A percentile compares a stretch with the other conserved stretches of the same genome.
phyloP scores from a whole-genome alignment of 768 basidiomycete genomes.

The Harrya chromipes region DNA sequence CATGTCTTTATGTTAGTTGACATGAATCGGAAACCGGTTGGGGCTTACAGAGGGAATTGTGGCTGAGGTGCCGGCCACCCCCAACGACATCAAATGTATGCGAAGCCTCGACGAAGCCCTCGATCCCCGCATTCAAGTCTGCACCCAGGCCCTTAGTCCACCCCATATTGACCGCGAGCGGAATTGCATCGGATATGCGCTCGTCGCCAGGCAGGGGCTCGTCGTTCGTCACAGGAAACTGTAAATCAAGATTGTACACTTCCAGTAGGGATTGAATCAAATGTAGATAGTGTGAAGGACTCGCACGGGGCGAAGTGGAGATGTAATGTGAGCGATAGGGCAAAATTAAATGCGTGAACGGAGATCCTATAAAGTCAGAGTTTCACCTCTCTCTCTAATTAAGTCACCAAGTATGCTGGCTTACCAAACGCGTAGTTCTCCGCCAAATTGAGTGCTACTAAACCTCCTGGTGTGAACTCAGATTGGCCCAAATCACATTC shows the following conservation, averaged over 20 bases:
- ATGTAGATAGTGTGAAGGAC: slow-evolving; percentile 72
- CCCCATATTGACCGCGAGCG: slow-evolving; percentile 93
- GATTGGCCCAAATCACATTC: slow-evolving; percentile 95
- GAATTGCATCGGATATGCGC: slow-evolving; percentile 58
- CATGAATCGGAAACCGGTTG: neutral
- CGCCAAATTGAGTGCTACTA: slow-evolving; percentile 76
- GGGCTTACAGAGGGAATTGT: slow-evolving; percentile 4
- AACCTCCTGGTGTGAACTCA: slow-evolving; percentile 86
- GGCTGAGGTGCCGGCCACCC: slow-evolving; percentile 17
- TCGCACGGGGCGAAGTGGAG: slow-evolving; percentile 68
- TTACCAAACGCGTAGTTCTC: slow-evolving; percentile 69
- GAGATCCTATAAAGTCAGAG: slow-evolving; percentile 54
- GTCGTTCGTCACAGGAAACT: slow-evolving; percentile 38
- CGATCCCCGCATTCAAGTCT: slow-evolving; percentile 69
- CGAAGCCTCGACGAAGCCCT: slow-evolving; percentile 58
- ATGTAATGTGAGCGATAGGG: slow-evolving; percentile 79
- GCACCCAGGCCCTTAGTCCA: slow-evolving; percentile 94
- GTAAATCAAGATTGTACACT: slow-evolving; percentile 66
- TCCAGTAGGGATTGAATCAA: slow-evolving; percentile 66
- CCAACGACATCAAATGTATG: slow-evolving; percentile 25
- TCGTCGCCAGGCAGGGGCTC: slow-evolving; percentile 29
- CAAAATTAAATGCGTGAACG: slow-evolving; percentile 78
- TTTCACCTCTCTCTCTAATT: neutral
- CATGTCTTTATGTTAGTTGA: neutral
- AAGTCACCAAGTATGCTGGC: neutral